Base-by-base conservation (phyloP, 225 moss, liverwort and hornwort genomes). In the Neckera pumila region DNA sequence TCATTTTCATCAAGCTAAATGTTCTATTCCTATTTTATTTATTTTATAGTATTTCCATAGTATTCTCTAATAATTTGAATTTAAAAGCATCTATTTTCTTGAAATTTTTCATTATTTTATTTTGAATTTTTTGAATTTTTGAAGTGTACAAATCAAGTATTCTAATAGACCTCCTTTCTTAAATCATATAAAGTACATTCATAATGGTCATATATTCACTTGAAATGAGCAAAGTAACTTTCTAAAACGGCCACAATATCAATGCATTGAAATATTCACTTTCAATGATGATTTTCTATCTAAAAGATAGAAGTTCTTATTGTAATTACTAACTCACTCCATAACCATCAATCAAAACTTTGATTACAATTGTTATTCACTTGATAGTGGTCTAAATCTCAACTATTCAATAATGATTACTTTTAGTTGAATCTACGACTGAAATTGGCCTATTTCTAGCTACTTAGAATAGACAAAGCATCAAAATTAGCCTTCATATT, bases 191-290 rank as follows among this genome's bases (percentile, higher is more conserved):
- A 17, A 47, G 3, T 33, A 42, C 2, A 49, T 49, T 3, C 34
- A 45, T 30, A 28, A 17, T 28, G 4, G 17, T 73, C 18, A 30
- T 45, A 11, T 30, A 30, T 45, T 45, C 17, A 28, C 6, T 7
- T 6, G 21, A 20, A 34, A 33, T 76, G 7, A 7, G 51, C 49
- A 33, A 75, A 49, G 4, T 19, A 16, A 19, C 20, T 49, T 75
- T 0, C 4, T 49, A 33, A 30, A 49, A 4, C 0, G 0, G 3
- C 5, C 5, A 21, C 20, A 20, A 33, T 7, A 33, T 12, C 12
- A 33, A 76, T 51, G 33, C 12, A 2, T 51, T 21, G 1, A 49
- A 31, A 33, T 21, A 33, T 33, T 33, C 13, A 51, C 21, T 76
- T 31, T 33, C 17, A 76, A 21, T 75, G 51, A 34, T 49, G 4